Evolutionary conservation across 352 stramenopile species (phyloP), one percentile per base, ranked within the genome.

Genomic region (Phytophthora brassicae): DNA sequence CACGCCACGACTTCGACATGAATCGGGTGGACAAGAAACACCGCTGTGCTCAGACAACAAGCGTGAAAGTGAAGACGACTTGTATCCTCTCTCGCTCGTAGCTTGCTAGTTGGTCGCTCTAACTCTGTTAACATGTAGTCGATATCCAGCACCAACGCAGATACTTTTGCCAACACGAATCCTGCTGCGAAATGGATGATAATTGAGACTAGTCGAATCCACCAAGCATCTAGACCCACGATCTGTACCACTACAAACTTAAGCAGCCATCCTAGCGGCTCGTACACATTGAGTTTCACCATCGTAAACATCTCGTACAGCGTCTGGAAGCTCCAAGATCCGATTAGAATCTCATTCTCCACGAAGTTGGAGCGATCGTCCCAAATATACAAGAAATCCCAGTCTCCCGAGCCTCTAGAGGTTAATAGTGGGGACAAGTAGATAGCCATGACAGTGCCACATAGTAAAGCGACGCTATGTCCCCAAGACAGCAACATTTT

Each of bases 1-100:
- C 82, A 91, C 5, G 44, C 79, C 28, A 91, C 70, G 22, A 91
- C 72, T 45, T 91, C 79, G 26, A 84, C 75, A 43, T 86, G 64
- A 31, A 84, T 59, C 13, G 83, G 83, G 42, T 92, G 83, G 0
- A 86, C 58, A 13, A 65, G 49, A 54, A 77, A 89, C 24, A 86
- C 8, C 23, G 73, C 51, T 13, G 70, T 51, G 16, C 67, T 79
- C 28, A 90, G 9, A 7, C 69, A 51, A 28, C 72, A 82, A 12
- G 67, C 68, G 3, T 46, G 22, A 22, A 58, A 64, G 13, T 64
- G 47, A 14, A 62, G 60, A 0, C 6, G 2, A 22, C 28, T 46
- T 16, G 14, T 35, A 4, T 26, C 46, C 6, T 11, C 26, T 7
- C 24, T 28, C 39, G 28, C 44, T 11, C 36, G 16, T 6, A 53